Evolutionary conservation across 2,329 filamentous ascomycete species (phyloP), one percentile per base, ranked within the genome.

Genomic region (Neoscytalidium dimidiatum): DNA sequence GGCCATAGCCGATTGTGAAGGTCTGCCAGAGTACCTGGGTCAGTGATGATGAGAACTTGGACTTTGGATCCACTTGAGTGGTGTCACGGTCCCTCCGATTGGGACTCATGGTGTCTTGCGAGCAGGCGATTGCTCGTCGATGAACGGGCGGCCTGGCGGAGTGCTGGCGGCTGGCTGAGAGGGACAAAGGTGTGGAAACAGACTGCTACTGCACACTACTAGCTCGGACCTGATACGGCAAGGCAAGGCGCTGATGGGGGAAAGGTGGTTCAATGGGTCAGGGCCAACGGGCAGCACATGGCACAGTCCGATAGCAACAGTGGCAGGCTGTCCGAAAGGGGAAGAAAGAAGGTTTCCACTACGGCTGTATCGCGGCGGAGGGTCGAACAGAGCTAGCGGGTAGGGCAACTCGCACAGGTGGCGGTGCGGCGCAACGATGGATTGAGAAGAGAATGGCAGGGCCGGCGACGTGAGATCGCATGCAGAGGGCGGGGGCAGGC

Each of bases 1-100:
- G 64, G 19, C 75, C 77, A 64, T 74, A 78, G 3, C 66, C 66
- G 38, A 77, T 33, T 26, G 31, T 33, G 49, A 53, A 44, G 49
- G n/a, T 26, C 4, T 23, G 33, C 49, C 48, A 53, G n/a, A 60
- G 38, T 17, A n/a, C 33, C 17, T 41, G 38, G 35, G 17, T 28
- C 38, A 46, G 41, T 17, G 60, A 29, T n/a, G 43, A 26, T 21
- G n/a, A 23, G 11, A 23, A 13, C 11, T 62, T 52, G 28, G 57
- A 26, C 13, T 62, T 52, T 17, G 57, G 7, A 5, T 51, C 58
- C 29, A 62, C n/a, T 35, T 28, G 11, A 17, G 7, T 9, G 14
- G 35, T 26, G 14, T 57, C 53, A 57, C 53, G 53, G n/a, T 44
- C 35, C 28, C 26, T 60, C 28, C 56, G 29, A 11, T 19, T 28